A percentile compares a stretch with the other conserved stretches of the same genome.
Evolutionary conservation across 306 rosid species (phyloP).

Genomic region (Quercus mongolica): DNA sequence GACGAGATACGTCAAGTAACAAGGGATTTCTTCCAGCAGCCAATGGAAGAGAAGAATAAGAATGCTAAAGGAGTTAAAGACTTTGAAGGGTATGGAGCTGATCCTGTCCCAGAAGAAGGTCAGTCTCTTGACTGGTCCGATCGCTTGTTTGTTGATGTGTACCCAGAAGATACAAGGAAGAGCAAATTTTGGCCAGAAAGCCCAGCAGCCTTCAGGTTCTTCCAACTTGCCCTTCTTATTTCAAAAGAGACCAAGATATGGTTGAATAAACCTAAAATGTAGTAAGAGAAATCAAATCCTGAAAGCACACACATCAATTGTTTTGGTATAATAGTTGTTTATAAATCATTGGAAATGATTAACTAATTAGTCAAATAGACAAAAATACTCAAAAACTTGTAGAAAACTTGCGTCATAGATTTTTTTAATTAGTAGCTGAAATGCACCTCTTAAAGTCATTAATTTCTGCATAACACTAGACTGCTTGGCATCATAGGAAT

Average conservation of each 20-base stretch:
- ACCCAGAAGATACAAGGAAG: constrained; percentile 26
- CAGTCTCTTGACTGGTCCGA: constrained; percentile 40
- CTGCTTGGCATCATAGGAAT: too few relatives aligned
- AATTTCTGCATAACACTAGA: too few relatives aligned
- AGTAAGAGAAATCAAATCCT: neutral
- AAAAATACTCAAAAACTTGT: neutral
- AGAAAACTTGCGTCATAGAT: neutral
- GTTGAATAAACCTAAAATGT: neutral
- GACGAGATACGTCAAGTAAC: constrained; percentile 28
- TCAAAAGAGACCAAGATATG: neutral
- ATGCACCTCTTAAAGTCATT: too few relatives aligned
- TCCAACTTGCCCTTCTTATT: neutral
- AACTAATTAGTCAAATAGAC: neutral
- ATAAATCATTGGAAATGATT: neutral
- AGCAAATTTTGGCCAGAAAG: constrained; percentile 30
- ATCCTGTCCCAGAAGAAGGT: constrained; percentile 35
- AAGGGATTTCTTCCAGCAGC: constrained; percentile 35
- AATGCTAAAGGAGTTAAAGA: constrained; percentile 21
- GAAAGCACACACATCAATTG: neutral
- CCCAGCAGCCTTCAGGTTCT: constrained; percentile 34
- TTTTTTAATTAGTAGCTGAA: too few relatives aligned
- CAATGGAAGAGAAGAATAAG: constrained; percentile 32
- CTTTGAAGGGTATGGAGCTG: constrained; percentile 36
- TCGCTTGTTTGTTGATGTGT: constrained; percentile 26
- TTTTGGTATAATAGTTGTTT: neutral